Conservation (phyloP, 2,329 filamentous ascomycete species). For the Dothidotthia symphoricarpi region DNA sequence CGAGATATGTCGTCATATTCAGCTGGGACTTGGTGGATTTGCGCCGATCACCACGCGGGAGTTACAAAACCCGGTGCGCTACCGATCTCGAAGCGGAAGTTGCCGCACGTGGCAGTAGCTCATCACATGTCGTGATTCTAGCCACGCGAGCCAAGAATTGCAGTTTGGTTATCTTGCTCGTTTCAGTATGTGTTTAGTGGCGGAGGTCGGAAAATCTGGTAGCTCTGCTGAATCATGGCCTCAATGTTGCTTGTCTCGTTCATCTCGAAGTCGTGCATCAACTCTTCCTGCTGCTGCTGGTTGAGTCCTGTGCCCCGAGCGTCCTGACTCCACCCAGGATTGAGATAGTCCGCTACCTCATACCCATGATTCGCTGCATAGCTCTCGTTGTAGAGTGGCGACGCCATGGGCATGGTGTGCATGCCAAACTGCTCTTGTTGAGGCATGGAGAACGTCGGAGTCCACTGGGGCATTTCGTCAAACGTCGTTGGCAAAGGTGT, state of each 20-base stretch:
- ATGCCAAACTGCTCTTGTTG: constrained; percentile 30
- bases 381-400: constrained; percentile 36
- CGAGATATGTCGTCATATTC: too few relatives aligned
- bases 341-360: constrained; percentile 44
- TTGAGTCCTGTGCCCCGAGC: constrained; percentile 55
- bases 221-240: constrained; percentile 44
- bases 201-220: constrained; percentile 37
- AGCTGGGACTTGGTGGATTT: too few relatives aligned
- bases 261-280: constrained; percentile 76
- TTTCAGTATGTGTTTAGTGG: constrained; percentile 31
- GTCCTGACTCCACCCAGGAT: constrained; percentile 59
- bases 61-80: too few relatives aligned
- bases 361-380: constrained; percentile 39
- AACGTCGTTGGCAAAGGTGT: constrained; percentile 38
- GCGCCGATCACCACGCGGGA: too few relatives aligned
- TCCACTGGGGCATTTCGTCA: constrained; percentile 40
- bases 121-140: too few relatives aligned
- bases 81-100: too few relatives aligned
- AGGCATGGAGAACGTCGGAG: constrained; percentile 37
- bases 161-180: too few relatives aligned
- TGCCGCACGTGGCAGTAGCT: too few relatives aligned
- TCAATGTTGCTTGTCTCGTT: constrained; percentile 43
- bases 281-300: constrained; percentile 76
- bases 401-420: constrained; percentile 24
- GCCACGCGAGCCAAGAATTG: too few relatives aligned